A percentile compares a stretch with the other conserved stretches of the same genome.
phyloP scores from a whole-genome alignment of 768 basidiomycete genomes.

The Boletus coccyginus region DNA sequence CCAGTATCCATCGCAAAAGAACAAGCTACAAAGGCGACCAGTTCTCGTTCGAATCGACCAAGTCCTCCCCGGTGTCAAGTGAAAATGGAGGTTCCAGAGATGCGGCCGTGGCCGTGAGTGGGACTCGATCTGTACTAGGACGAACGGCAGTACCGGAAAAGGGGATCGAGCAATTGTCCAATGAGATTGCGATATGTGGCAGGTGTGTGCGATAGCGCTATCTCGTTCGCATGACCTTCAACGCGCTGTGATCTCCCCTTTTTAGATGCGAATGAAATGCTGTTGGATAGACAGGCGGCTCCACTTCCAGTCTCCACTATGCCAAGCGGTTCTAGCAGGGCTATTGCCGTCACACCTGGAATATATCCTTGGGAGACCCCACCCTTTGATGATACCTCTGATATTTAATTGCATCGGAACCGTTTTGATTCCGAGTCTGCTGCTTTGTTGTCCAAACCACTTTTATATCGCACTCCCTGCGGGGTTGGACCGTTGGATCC shows the following conservation, averaged over 20 bases:
- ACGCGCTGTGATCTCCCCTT: constrained; percentile 4
- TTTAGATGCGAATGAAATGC: constrained; percentile 8
- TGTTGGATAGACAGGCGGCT: not conserved
- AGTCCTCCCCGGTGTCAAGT: constrained; percentile 2
- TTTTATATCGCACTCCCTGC: not conserved
- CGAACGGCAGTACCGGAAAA: constrained; percentile 8
- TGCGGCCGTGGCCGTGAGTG: not conserved
- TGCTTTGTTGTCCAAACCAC: not conserved
- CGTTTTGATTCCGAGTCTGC: not conserved
- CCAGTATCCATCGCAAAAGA: constrained; percentile 56
- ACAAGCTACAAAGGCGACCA: constrained; percentile 8
- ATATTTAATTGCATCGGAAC: not conserved
- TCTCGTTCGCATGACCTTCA: not conserved
- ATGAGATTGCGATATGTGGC: constrained; percentile 2
- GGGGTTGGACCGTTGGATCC: not conserved
- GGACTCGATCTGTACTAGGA: constrained; percentile 2
- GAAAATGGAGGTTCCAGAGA: constrained; percentile 10
- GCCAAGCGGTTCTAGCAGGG: not conserved
- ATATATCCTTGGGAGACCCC: constrained; percentile 6
- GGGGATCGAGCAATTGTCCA: constrained; percentile 7
- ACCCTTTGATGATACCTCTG: constrained; percentile 11
- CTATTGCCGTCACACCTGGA: not conserved
- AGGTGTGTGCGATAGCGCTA: constrained; percentile 12
- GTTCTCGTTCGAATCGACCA: constrained; percentile 12
- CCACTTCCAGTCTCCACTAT: not conserved